Evolutionary conservation across 2,329 filamentous ascomycete species (phyloP).

Genomic region (Trichoderma oligosporum): DNA sequence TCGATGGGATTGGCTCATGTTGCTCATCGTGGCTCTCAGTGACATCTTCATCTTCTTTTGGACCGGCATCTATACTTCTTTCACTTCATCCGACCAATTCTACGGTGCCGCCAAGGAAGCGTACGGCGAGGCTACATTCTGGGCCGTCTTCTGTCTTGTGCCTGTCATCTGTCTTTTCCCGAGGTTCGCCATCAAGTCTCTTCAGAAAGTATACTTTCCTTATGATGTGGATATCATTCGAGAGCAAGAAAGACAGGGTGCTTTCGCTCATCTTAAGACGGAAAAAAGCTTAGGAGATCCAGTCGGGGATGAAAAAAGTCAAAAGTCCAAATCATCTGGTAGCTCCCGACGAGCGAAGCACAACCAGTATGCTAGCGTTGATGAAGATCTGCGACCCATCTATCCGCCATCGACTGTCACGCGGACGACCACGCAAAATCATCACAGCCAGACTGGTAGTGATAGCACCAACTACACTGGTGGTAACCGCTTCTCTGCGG

Average conservation of each 20-base stretch:
- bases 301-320: conserved; percentile 38
- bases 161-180: conserved; percentile 81
- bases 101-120: conserved; percentile 76
- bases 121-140: conserved; percentile 79
- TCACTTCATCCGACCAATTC: conserved; percentile 52
- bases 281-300: conserved; percentile 34
- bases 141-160: conserved; percentile 76
- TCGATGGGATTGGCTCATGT: conserved; percentile 95
- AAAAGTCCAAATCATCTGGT: conserved; percentile 55
- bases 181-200: conserved; percentile 77
- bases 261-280: conserved; percentile 65
- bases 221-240: conserved; percentile 93
- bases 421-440: conserved; percentile 66
- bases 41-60: conserved; percentile 89
- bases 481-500: conserved; percentile 56
- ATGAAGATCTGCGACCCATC: conserved; percentile 87
- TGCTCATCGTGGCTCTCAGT: conserved; percentile 77
- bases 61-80: conserved; percentile 77
- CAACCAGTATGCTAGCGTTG: conserved; percentile 59
- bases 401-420: conserved; percentile 89
- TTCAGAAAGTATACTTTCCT: conserved; percentile 93
- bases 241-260: conserved; percentile 80
- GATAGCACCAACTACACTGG: conserved; percentile 88
- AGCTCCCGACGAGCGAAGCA: conserved; percentile 55
- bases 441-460: conserved; percentile 85